These are phyloP conservation scores for Trichoderma gracile DNA, from an alignment of 2,329 filamentous ascomycete genomes.

Conservation along the genomic window DNA sequence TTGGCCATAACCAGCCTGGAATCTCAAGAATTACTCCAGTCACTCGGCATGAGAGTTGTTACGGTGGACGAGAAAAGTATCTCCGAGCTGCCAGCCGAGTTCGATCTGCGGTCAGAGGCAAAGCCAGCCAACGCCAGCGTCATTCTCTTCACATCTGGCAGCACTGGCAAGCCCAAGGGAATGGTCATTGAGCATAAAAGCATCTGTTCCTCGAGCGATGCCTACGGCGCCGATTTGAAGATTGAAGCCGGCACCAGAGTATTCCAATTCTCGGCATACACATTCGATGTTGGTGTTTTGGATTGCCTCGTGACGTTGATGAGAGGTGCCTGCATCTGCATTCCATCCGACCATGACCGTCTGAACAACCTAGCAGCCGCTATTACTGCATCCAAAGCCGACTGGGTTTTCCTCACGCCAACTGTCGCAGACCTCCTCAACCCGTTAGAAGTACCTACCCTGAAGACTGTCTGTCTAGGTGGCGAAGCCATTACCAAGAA, in stretches of 20 bases:
- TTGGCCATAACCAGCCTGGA: not conserved
- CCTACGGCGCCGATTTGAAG: constrained; percentile 15
- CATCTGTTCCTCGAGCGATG: constrained; percentile 17
- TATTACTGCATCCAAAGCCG: constrained; percentile 15
- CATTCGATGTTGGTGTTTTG: constrained; percentile 29
- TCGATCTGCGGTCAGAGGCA: not conserved
- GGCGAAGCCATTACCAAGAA: constrained; percentile 22
- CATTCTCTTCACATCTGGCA: constrained; percentile 22
- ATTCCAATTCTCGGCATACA: constrained; percentile 29
- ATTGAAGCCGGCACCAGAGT: constrained; percentile 19
- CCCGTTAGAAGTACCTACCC: constrained; percentile 1
- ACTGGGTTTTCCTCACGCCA: constrained; percentile 27
- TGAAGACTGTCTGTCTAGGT: constrained; percentile 17
- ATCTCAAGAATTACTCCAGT: not conserved
- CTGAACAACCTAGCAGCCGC: constrained; percentile 25
- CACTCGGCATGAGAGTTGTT: not conserved
- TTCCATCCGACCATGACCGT: constrained; percentile 27
- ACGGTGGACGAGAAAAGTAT: constrained; percentile 9
- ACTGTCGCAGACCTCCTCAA: constrained; percentile 26
- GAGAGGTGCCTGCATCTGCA: constrained; percentile 29
- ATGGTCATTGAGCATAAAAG: constrained; percentile 21
- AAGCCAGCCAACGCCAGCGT: constrained; percentile 13
- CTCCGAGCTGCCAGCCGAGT: not conserved
- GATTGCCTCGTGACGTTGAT: constrained; percentile 28
- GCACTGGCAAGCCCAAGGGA: constrained; percentile 10